Evolutionary conservation across 2,329 filamentous ascomycete genomes (phyloP).

Genomic region (Botrytis aclada): DNA sequence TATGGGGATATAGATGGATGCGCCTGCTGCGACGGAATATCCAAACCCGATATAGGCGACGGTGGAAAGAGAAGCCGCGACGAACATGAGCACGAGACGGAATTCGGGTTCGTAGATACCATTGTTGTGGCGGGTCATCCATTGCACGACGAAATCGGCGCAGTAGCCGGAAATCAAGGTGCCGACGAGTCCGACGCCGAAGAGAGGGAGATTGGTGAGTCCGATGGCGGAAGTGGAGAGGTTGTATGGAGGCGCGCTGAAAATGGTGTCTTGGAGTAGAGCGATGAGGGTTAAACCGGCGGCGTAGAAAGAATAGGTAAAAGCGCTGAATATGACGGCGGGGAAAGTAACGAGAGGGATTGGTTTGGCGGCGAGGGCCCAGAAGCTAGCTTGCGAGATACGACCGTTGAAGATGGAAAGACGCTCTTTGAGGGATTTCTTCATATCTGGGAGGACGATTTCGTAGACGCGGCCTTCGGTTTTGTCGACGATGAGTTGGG

Average conservation of each 20-base stretch:
- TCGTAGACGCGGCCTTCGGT: constrained; percentile 30
- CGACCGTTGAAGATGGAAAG: constrained; percentile 42
- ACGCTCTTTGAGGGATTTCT: constrained; percentile 40
- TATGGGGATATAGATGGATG: constrained; percentile 35
- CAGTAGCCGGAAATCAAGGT: constrained; percentile 38
- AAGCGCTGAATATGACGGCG: constrained; percentile 40
- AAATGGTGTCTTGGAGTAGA: constrained; percentile 28
- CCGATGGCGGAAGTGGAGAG: constrained; percentile 27
- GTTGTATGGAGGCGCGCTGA: constrained; percentile 29
- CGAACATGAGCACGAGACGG: constrained; percentile 43
- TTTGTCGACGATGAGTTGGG: constrained; percentile 31
- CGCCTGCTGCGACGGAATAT: constrained; percentile 36
- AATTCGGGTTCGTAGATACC: constrained; percentile 55
- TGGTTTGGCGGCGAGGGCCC: constrained; percentile 43
- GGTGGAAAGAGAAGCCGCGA: constrained; percentile 36
- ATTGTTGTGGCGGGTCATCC: constrained; percentile 47
- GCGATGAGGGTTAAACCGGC: constrained; percentile 31
- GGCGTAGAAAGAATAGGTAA: constrained; percentile 31
- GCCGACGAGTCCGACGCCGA: constrained; percentile 36
- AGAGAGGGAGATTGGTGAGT: constrained; percentile 28
- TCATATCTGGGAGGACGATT: constrained; percentile 29
- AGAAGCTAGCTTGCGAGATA: constrained; percentile 40
- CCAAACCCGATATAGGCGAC: constrained; percentile 44
- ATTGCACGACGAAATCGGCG: constrained; percentile 42
- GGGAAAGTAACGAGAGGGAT: constrained; percentile 51